Evolutionary conservation across 805 yeast species (phyloP).

Genomic region (Wickerhamiella allomyrinae): DNA sequence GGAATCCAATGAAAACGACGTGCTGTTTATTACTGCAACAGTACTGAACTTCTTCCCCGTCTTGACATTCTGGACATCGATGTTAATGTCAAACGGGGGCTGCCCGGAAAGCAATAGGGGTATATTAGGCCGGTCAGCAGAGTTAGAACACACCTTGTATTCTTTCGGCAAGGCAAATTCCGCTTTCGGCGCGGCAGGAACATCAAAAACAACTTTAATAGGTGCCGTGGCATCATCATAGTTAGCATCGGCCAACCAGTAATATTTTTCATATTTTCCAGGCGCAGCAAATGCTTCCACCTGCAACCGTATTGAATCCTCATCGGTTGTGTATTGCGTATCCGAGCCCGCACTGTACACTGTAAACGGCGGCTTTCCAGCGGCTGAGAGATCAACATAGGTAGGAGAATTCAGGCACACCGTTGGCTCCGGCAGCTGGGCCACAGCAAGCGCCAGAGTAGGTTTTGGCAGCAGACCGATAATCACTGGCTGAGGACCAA

Average conservation of each 20-base stretch:
- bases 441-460: slow-evolving; percentile 26
- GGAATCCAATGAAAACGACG: background rate
- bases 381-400: slow-evolving; percentile 1
- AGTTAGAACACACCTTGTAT: slow-evolving; percentile 35
- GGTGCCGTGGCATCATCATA: slow-evolving; percentile 4
- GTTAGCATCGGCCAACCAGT: slow-evolving; percentile 16
- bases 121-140: slow-evolving; percentile 31
- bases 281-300: background rate
- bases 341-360: slow-evolving; percentile 13
- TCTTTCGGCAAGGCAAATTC: slow-evolving; percentile 35
- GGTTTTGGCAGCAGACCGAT: slow-evolving; percentile 37
- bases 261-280: slow-evolving; percentile 12
- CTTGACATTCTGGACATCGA: slow-evolving; percentile 46
- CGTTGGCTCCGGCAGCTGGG: slow-evolving; percentile 11
- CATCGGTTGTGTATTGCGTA: slow-evolving; percentile 10
- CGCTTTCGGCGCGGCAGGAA: slow-evolving; percentile 30
- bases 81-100: slow-evolving; percentile 46
- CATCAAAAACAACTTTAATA: background rate
- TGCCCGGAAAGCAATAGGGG: slow-evolving; percentile 42
- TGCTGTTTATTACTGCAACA: slow-evolving; percentile 10
- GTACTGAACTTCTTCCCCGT: slow-evolving; percentile 39
- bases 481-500: slow-evolving; percentile 27
- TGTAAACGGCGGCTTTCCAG: slow-evolving; percentile 19
- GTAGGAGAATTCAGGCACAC: slow-evolving; percentile 1
- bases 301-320: background rate